phyloP scores from a whole-genome alignment of 192 early-diverging fungal species.

The Linnemannia exigua region DNA sequence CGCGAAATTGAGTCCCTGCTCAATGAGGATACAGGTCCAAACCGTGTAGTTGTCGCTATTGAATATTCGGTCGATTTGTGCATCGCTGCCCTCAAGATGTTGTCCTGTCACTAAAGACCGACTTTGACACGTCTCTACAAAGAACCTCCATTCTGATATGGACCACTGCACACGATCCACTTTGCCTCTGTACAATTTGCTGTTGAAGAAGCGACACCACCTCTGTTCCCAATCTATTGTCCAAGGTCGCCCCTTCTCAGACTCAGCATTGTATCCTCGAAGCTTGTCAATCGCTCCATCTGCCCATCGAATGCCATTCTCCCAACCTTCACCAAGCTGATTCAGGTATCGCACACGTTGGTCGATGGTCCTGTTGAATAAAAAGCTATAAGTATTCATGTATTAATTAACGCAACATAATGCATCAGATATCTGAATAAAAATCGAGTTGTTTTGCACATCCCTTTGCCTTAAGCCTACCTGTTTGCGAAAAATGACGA shows the following conservation, averaged over 20 bases:
- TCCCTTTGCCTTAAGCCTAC: neutral
- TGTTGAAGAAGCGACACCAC: neutral
- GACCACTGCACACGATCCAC: constrained; percentile 6
- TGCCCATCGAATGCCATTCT: constrained; percentile 13
- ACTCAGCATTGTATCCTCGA: constrained; percentile 17
- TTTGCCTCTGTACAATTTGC: neutral
- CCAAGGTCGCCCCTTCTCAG: constrained; percentile 14
- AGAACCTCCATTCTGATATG: constrained; percentile 18
- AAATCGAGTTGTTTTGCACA: neutral
- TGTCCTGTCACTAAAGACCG: constrained; percentile 31
- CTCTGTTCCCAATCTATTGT: constrained; percentile 11
- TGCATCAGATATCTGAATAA: neutral
- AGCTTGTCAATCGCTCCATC: constrained; percentile 14
- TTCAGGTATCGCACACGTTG: constrained; percentile 16
- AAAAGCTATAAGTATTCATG: constrained; percentile 5
- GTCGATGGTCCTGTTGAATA: neutral
- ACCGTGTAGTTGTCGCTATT: constrained; percentile 12
- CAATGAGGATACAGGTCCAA: constrained; percentile 12
- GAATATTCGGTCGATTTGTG: constrained; percentile 12
- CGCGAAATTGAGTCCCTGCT: constrained; percentile 19
- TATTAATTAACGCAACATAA: neutral
- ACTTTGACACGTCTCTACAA: constrained; percentile 11
- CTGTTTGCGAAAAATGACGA: constrained; percentile 5
- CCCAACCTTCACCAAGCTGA: constrained; percentile 16
- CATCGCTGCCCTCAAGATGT: neutral